Base-by-base conservation (phyloP, 2,329 filamentous ascomycete genomes). In the Ophiostoma fasciatum region DNA sequence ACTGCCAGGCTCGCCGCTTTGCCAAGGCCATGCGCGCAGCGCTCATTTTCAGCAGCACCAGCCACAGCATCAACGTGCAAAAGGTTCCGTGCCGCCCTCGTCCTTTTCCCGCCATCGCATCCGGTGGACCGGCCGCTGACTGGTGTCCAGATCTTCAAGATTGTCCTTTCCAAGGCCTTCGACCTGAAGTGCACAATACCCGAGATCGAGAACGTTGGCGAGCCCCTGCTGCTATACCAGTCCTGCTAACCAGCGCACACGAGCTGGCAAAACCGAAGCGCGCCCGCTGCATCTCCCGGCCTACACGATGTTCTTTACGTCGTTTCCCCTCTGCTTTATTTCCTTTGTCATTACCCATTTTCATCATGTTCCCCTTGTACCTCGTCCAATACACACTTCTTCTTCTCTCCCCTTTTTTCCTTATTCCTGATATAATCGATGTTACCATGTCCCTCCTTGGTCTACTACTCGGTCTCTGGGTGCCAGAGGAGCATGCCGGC, bases 31-130 rank as follows among this genome's bases (percentile, higher is more conserved):
- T 98, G 90, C 83, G 92, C 50, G 90, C 90, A 41, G 85, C 84
- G 50, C 68, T 98, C 51, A 96, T 98, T 52, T 98, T 98, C 60
- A 94, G 85, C 61, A 96, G 88, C 60, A 98, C 90, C 37, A 94
- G 87, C 56, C 90, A 98, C 62, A 94, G 87, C 59, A 98, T 98
- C 67, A 98, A 98, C 51, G 90, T 98, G 44, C 90, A 98, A 62
- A 98, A 75, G 80, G 88, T 93, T 25, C 17, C 14, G 6, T 28
- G 9, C 18, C 5, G 8, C 9, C 13, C 22, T 9, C 23, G 22
- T 15, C 12, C 18, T 13, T 19, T 9, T 28, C n/a, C n/a, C n/a
- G n/a, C n/a, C n/a, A n/a, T 27, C 33, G 10, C 22, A 8, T 17
- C 14, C 15, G 14, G 28, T 14, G n/a, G 21, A 15, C 15, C 8